These are phyloP conservation scores for Tricholoma sp. DNA, from an alignment of 768 basidiomycete genomes.

Conservation along the genomic window DNA sequence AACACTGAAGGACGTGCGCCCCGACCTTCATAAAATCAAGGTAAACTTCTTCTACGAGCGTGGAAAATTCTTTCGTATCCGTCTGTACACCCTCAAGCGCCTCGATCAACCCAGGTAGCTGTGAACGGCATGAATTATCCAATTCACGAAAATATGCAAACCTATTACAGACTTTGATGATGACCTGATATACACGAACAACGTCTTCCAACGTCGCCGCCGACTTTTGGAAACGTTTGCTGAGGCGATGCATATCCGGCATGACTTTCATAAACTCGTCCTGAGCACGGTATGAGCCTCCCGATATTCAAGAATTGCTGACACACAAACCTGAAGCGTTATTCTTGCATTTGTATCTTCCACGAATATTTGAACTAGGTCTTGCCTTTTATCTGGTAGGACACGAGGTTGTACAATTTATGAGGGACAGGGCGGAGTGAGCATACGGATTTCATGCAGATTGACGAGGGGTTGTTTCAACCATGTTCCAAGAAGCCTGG, in stretches of 20 bases:
- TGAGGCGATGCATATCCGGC: slow-evolving; percentile 90
- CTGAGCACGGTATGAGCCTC: slow-evolving; percentile 30
- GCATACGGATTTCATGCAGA: slow-evolving; percentile 85
- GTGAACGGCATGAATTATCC: not conserved
- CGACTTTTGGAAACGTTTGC: slow-evolving; percentile 85
- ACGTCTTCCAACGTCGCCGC: slow-evolving; percentile 89
- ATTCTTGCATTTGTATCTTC: slow-evolving; percentile 71
- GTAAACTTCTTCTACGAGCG: slow-evolving; percentile 66
- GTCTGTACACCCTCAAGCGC: slow-evolving; percentile 46
- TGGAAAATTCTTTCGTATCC: slow-evolving; percentile 38
- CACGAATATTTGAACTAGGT: slow-evolving; percentile 81
- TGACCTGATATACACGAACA: slow-evolving; percentile 92
- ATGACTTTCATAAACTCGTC: slow-evolving; percentile 85
- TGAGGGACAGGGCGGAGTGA: not conserved
- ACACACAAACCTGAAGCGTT: slow-evolving; percentile 57
- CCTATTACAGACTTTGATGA: slow-evolving; percentile 55
- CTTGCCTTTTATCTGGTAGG: slow-evolving; percentile 70
- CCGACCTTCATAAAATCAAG: slow-evolving; percentile 54
- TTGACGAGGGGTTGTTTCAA: slow-evolving; percentile 95
- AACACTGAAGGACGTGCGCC: slow-evolving; percentile 6
- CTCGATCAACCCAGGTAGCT: slow-evolving; percentile 76
- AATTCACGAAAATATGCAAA: not conserved
- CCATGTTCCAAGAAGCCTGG: slow-evolving; percentile 84
- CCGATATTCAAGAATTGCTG: not conserved
- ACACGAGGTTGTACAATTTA: not conserved